Evolutionary conservation across 1,284 basidiomycete species (phyloP), one percentile per base, ranked within the genome.

Genomic region (Puccinia polysora): DNA sequence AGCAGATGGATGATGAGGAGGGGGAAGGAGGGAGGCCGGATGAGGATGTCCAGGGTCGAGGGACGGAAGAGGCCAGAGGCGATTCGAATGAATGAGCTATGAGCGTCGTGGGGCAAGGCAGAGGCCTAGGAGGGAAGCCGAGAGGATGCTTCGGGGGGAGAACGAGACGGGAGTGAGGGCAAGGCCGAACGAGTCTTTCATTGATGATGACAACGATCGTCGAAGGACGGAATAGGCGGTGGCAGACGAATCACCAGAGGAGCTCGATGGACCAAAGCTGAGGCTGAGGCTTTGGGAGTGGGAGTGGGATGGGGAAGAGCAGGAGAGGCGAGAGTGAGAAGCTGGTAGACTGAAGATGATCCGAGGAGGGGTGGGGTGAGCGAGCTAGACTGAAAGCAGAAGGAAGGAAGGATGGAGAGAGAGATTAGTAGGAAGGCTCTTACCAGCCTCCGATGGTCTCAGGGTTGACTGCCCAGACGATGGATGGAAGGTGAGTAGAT

Each of bases 251-350:
- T n/a, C n/a, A n/a, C n/a, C n/a, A n/a, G n/a, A n/a, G n/a, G n/a
- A n/a, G n/a, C n/a, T n/a, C 58, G 58, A 18, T 50, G 49, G 49
- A 25, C 28, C 28, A 25, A 25, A 23, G 14, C 81, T 80, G 23
- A 83, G 80, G 74, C 84, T 83, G 78, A 83, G 83, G 2, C 82
- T 84, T 83, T 84, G 73, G 23, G 28, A n/a, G n/a, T n/a, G 25
- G 3, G 14, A 65, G 25, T 45, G 60, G 28, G 47, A 50, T 23
- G 14, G 62, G 20, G 18, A 64, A 12, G 34, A 47, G n/a, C 12
- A 49, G 28, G 45, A 30, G 50, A 25, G 30, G 43, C 10, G 8
- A 30, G 28, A 63, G 36, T 32, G 60, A 14, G 40, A 7, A 36
- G 23, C 32, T 50, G 40, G 4, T 34, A 52, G 45, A 8, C 10